Conservation (phyloP, 2,329 filamentous ascomycete species). For the Talaromyces albobiverticillius region DNA sequence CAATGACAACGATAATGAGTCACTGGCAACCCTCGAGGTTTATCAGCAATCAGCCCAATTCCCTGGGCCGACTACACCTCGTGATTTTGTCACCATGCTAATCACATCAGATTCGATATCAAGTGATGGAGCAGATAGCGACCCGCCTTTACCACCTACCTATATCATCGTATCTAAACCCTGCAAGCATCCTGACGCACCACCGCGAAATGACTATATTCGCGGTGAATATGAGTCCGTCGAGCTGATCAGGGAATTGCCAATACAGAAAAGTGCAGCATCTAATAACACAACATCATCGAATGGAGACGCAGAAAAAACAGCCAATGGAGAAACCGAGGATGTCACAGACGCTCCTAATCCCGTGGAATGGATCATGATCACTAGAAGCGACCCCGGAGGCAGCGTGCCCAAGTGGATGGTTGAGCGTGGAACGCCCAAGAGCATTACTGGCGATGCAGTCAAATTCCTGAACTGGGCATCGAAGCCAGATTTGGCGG, state of each 20-base stretch:
- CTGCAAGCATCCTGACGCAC: conserved; percentile 71
- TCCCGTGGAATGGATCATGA: conserved; percentile 88
- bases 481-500: conserved; percentile 39
- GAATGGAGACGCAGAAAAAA: background rate
- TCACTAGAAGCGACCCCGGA: conserved; percentile 83
- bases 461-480: conserved; percentile 82
- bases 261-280: background rate
- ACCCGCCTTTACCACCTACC: conserved; percentile 54
- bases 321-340: conserved; percentile 22
- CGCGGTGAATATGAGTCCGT: conserved; percentile 87
- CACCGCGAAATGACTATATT: conserved; percentile 69
- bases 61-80: conserved; percentile 78
- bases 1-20: background rate
- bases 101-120: conserved; percentile 57
- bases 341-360: conserved; percentile 45
- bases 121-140: conserved; percentile 30
- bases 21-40: conserved; percentile 50
- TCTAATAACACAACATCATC: background rate
- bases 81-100: conserved; percentile 82
- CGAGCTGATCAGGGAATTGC: conserved; percentile 81
- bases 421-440: conserved; percentile 84
- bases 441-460: conserved; percentile 74
- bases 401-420: conserved; percentile 85
- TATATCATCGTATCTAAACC: conserved; percentile 88
- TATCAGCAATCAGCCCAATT: conserved; percentile 88